A percentile compares a stretch with the other conserved stretches of the same genome.
These are phyloP conservation scores for Talaromyces sp. DNA, from an alignment of 2,329 filamentous ascomycete species.

Conservation along the genomic window DNA sequence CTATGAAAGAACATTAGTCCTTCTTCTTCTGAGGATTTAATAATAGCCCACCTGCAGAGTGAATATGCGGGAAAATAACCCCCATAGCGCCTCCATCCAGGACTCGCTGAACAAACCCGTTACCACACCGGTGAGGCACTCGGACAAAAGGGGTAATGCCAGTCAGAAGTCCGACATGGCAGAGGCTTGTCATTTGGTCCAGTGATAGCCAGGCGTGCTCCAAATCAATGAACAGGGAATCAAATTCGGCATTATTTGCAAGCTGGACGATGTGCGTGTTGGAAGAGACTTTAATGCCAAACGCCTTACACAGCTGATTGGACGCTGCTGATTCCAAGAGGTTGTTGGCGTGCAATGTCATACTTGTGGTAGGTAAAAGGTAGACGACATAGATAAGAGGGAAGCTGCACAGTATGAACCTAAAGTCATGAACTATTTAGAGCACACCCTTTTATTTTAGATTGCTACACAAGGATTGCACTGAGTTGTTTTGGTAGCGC, in stretches of 20 bases:
- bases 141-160: slow-evolving; percentile 28
- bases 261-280: slow-evolving; percentile 27
- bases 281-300: slow-evolving; percentile 26
- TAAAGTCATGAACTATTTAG: no score
- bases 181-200: slow-evolving; percentile 26
- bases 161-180: slow-evolving; percentile 20
- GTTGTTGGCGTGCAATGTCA: no score
- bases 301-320: slow-evolving; percentile 7
- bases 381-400: no score
- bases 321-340: no score
- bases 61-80: slow-evolving; percentile 26
- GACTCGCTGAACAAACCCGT: slow-evolving; percentile 27
- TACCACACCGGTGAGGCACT: slow-evolving; percentile 27
- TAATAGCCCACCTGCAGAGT: slow-evolving; percentile 12
- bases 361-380: no score
- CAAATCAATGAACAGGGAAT: slow-evolving; percentile 37
- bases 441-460: no score
- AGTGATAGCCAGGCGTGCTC: slow-evolving; percentile 33
- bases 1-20: neutral
- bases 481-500: no score
- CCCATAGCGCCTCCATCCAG: slow-evolving; percentile 29
- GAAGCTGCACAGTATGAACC: no score
- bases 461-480: no score
- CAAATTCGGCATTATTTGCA: slow-evolving; percentile 31
- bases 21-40: neutral